phyloP scores from a whole-genome alignment of 305 asterid species.

The Fraxinus ornus region DNA sequence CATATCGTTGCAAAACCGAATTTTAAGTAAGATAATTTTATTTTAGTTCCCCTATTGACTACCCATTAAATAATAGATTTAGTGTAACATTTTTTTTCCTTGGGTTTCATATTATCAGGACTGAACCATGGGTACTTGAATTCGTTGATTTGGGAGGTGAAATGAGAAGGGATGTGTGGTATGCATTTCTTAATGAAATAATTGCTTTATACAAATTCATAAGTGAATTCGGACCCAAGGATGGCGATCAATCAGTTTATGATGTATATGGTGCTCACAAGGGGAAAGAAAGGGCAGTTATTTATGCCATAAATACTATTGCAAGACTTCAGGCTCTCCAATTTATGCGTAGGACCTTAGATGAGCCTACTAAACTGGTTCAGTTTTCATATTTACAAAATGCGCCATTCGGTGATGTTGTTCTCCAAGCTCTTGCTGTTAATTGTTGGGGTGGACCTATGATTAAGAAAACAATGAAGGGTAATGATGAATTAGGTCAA shows the following conservation, averaged over 20 bases:
- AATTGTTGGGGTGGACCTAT: constrained; percentile 87
- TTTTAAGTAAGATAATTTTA: background rate
- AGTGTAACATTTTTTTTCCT: background rate
- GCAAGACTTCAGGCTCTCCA: constrained; percentile 93
- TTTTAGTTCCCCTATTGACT: background rate
- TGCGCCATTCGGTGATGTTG: constrained; percentile 81
- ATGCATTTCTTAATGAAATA: constrained; percentile 72
- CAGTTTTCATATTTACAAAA: constrained; percentile 64
- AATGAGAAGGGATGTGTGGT: constrained; percentile 96
- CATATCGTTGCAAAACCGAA: background rate
- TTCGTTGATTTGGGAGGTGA: constrained; percentile 88
- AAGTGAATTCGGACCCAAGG: constrained; percentile 70
- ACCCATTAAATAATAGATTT: background rate
- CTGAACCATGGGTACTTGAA: constrained; percentile 65
- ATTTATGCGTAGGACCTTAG: constrained; percentile 62
- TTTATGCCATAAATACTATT: constrained; percentile 58
- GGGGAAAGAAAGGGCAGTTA: constrained; percentile 65
- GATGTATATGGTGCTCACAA: constrained; percentile 71
- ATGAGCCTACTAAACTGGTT: constrained; percentile 81
- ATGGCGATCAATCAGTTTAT: constrained; percentile 58
- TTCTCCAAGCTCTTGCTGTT: constrained; percentile 84
- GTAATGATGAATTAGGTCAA: constrained; percentile 31
- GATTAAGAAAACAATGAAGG: constrained; percentile 38
- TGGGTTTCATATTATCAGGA: constrained; percentile 39
- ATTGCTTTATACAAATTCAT: constrained; percentile 65